Evolutionary conservation across 768 basidiomycete genomes (phyloP).

Genomic region (Candolleomyces efflorescens): DNA sequence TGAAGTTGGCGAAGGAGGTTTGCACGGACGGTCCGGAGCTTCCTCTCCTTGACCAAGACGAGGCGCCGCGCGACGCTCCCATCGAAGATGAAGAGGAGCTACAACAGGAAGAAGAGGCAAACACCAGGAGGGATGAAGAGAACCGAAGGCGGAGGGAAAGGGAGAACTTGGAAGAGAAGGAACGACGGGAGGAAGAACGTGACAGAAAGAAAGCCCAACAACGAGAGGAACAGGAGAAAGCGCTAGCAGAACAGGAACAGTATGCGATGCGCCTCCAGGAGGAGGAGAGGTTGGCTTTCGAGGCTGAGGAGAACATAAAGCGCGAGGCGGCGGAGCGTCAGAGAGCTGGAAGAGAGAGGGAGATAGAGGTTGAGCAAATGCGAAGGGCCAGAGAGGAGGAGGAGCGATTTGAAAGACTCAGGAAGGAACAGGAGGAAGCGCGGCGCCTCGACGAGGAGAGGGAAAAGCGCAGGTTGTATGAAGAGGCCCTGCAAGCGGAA

Average conservation of each 20-base stretch:
- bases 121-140: slow-evolving; percentile 18
- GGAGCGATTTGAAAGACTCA: slow-evolving; percentile 18
- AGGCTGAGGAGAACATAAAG: slow-evolving; percentile 21
- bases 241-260: slow-evolving; percentile 16
- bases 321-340: slow-evolving; percentile 10
- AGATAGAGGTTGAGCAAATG: slow-evolving; percentile 12
- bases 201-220: slow-evolving; percentile 14
- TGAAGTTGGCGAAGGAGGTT: not conserved
- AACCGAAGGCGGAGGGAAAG: slow-evolving; percentile 13
- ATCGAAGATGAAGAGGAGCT: slow-evolving; percentile 11
- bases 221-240: slow-evolving; percentile 25
- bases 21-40: not conserved
- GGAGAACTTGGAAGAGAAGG: slow-evolving; percentile 14
- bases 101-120: slow-evolving; percentile 15
- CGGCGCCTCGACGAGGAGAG: slow-evolving; percentile 17
- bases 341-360: slow-evolving; percentile 7
- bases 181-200: slow-evolving; percentile 15
- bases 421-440: slow-evolving; percentile 16
- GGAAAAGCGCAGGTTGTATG: slow-evolving; percentile 22
- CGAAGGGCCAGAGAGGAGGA: slow-evolving; percentile 10
- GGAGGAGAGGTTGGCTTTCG: slow-evolving; percentile 15
- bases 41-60: too few species aligned
- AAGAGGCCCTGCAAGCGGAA: slow-evolving; percentile 37
- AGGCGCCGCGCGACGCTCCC: not conserved
- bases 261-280: slow-evolving; percentile 20